Evolutionary conservation across 495 filamentous ascomycete species (phyloP).

Genomic region (Talaromyces proteolyticus): DNA sequence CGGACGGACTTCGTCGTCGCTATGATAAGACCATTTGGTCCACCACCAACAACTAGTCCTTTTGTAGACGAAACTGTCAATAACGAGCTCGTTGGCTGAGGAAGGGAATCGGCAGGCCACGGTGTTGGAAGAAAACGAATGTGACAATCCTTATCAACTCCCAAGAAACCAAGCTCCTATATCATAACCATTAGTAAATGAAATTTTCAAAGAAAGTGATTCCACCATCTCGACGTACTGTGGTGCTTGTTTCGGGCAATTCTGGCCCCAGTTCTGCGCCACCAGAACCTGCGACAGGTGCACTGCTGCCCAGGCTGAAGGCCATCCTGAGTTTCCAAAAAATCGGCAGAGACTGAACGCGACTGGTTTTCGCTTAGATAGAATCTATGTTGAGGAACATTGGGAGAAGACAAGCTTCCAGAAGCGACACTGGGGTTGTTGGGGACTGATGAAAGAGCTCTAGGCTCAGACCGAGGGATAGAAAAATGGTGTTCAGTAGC

Average conservation of each 20-base stretch:
- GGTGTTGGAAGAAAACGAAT: slow-evolving; percentile 70
- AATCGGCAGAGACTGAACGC: slow-evolving; percentile 32
- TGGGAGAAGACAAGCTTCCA: slow-evolving; percentile 21
- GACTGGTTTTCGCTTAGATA: slow-evolving; percentile 28
- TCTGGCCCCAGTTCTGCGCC: slow-evolving; percentile 34
- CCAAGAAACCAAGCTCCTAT: slow-evolving; percentile 77
- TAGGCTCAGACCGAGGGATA: slow-evolving; percentile 17
- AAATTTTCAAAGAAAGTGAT: slow-evolving; percentile 5
- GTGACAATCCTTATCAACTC: slow-evolving; percentile 73
- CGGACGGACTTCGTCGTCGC: slow-evolving; percentile 73
- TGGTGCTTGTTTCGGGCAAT: slow-evolving; percentile 41
- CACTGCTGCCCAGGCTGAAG: slow-evolving; percentile 48
- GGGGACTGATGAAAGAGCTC: slow-evolving; percentile 33
- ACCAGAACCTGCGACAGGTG: slow-evolving; percentile 19
- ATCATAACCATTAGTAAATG: slow-evolving; percentile 2
- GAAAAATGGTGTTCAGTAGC: background rate
- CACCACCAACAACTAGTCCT: slow-evolving; percentile 82
- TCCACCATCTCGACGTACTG: slow-evolving; percentile 25
- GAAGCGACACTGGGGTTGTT: slow-evolving; percentile 36
- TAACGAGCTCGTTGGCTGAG: slow-evolving; percentile 77
- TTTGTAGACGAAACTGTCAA: slow-evolving; percentile 74
- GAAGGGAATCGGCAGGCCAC: slow-evolving; percentile 69
- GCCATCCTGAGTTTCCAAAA: slow-evolving; percentile 57
- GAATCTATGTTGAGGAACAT: slow-evolving; percentile 28
- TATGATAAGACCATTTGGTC: slow-evolving; percentile 71